Conservation (phyloP, 345 rosid species). For the Odontarrhena argentea region DNA sequence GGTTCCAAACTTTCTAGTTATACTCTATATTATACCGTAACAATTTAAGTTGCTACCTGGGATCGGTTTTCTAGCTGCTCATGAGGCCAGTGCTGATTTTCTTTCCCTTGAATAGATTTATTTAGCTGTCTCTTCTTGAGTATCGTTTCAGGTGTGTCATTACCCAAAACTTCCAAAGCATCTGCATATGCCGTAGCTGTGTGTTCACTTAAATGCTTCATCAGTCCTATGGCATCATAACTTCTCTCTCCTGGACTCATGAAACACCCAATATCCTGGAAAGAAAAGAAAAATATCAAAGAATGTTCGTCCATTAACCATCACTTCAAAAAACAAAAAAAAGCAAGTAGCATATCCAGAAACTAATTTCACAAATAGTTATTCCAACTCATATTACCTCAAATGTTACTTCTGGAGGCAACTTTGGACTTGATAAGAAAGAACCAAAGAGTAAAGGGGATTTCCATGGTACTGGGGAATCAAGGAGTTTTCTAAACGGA, state of each 20-base stretch:
- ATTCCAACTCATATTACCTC: constrained; percentile 57
- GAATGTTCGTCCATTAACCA: constrained; percentile 12
- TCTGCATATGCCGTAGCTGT: constrained; percentile 86
- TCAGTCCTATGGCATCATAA: constrained; percentile 87
- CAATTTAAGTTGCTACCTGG: constrained; percentile 52
- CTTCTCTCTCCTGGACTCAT: constrained; percentile 89
- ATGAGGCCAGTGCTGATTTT: constrained; percentile 37
- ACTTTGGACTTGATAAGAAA: constrained; percentile 71
- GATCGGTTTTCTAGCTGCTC: constrained; percentile 49
- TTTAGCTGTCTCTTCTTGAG: constrained; percentile 47
- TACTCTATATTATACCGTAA: constrained; percentile 38
- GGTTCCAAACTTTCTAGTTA: not conserved
- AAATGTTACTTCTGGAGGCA: constrained; percentile 79
- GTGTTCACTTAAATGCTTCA: constrained; percentile 89
- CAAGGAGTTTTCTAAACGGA: constrained; percentile 73
- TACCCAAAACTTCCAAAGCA: constrained; percentile 87
- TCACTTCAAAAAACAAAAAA: not conserved
- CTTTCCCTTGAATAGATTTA: constrained; percentile 49
- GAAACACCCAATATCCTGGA: constrained; percentile 84
- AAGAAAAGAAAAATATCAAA: constrained; percentile 24
- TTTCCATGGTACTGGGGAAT: constrained; percentile 95
- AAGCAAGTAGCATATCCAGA: constrained; percentile 15
- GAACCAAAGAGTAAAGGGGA: constrained; percentile 89
- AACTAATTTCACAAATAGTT: constrained; percentile 10
- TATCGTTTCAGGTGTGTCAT: constrained; percentile 65